phyloP scores from a whole-genome alignment of 2,329 filamentous ascomycete genomes.

The Escovopsis sp. region DNA sequence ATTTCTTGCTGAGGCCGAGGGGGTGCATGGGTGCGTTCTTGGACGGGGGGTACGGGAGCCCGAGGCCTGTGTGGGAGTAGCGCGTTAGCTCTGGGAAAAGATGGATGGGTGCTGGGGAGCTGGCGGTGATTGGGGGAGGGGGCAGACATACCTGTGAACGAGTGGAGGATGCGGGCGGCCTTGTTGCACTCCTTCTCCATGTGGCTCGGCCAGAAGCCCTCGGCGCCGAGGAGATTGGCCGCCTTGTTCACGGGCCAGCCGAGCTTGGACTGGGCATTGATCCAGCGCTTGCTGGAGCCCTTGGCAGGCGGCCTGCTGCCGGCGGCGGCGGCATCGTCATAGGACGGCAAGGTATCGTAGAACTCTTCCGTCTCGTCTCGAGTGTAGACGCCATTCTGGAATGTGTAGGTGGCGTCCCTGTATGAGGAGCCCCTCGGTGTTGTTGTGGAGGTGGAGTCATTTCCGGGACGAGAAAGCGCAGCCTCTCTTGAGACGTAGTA shows the following conservation, averaged over 20 bases:
- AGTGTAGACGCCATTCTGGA: too few species aligned
- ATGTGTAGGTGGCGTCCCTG: too few species aligned
- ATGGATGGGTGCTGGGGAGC: neutral
- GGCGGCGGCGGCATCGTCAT: too few species aligned
- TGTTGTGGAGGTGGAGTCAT: too few species aligned
- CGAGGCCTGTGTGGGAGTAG: too few species aligned
- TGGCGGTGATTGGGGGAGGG: too few species aligned
- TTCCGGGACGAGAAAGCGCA: too few species aligned
- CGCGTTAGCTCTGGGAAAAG: too few species aligned
- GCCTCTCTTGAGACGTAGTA: too few species aligned
- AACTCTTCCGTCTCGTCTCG: too few species aligned
- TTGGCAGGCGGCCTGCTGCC: neutral
- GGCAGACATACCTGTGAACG: slow-evolving; percentile 45
- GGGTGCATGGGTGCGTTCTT: slow-evolving; percentile 16
- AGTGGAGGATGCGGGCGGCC: slow-evolving; percentile 57
- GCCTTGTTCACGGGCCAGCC: slow-evolving; percentile 55
- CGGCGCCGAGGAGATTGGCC: slow-evolving; percentile 53
- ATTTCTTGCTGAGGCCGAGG: slow-evolving; percentile 17
- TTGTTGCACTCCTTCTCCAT: slow-evolving; percentile 65
- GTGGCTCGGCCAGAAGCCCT: slow-evolving; percentile 63
- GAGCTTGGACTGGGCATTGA: slow-evolving; percentile 20
- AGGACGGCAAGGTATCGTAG: too few species aligned
- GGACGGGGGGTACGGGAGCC: slow-evolving; percentile 8
- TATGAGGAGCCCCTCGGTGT: too few species aligned
- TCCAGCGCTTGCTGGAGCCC: neutral